Evolutionary conservation across 192 early-diverging fungal genomes (phyloP), one percentile per base, ranked within the genome.

Genomic region (Cetraspora pellucida): DNA sequence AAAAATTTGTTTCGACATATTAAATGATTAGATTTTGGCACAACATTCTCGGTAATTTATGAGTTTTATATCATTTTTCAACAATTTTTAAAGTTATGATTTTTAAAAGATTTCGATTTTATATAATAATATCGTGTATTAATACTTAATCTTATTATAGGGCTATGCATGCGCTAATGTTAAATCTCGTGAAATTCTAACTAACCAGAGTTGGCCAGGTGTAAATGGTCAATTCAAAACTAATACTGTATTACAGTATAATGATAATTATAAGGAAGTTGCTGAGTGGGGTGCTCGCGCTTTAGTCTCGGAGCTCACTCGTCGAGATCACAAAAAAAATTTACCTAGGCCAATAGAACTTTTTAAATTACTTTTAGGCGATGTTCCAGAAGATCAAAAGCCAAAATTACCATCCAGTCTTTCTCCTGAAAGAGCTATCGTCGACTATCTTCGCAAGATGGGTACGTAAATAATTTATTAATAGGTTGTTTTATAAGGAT

Each of bases 351-450:
- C 44, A 10, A 52, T 46, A 10, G 71, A 72, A 44, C 44, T 72
- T 5, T 72, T 72, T 37, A 72, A 72, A 72, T 43, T 72, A 10
- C 37, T 57, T 58, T 72, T 72, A 37, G 49, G 28, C 2, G 43
- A 50, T 19, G 19, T 21, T 10, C 14, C 25, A 23, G 37, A 72
- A 11, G n/a, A 55, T 25, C 16, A 57, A 21, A 72, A 55, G 37
- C 28, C 70, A 2, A 58, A 72, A 55, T 19, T 72, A 25, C 52
- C 70, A 2, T n/a, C 7, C 16, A 43, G 1, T 72, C 30, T 72
- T 52, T 5, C 49, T 1, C 49, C 49, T 16, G n/a, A 72, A 43
- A 54, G 30, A 9, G 70, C 28, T 13, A 72, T 72, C 31, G 0
- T 27, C 1, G 70, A 72, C 57, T 72, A 57, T 31, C 30, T 72